These are phyloP conservation scores for Lepidium sativum DNA, from an alignment of 345 rosid species.

Conservation along the genomic window DNA sequence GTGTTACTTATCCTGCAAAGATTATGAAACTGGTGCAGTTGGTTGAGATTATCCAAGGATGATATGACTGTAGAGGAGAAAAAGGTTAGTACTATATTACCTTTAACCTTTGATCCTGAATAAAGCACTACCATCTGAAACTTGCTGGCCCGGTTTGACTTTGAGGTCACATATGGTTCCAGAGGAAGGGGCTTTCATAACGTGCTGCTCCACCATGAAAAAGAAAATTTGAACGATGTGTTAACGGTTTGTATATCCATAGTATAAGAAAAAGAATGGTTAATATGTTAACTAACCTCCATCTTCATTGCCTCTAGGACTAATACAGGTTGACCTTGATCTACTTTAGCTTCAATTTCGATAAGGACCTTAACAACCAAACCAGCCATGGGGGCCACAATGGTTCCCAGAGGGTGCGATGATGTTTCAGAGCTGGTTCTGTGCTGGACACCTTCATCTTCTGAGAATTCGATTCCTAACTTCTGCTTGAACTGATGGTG, in stretches of 20 bases:
- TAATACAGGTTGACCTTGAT: slow-evolving; percentile 65
- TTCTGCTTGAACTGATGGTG: slow-evolving; percentile 65
- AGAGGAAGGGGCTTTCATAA: slow-evolving; percentile 67
- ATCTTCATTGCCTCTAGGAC: slow-evolving; percentile 97
- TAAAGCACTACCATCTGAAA: slow-evolving; percentile 59
- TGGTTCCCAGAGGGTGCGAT: slow-evolving; percentile 54
- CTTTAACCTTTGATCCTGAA: slow-evolving; percentile 63
- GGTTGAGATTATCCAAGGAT: slow-evolving; percentile 3
- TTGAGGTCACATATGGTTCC: slow-evolving; percentile 65
- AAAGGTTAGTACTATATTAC: background rate
- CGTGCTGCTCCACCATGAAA: slow-evolving; percentile 41
- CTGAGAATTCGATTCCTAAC: slow-evolving; percentile 45
- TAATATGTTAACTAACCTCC: slow-evolving; percentile 58
- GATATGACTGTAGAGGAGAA: background rate
- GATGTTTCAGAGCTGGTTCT: slow-evolving; percentile 41
- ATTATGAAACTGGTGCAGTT: slow-evolving; percentile 6
- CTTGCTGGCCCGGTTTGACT: slow-evolving; percentile 66
- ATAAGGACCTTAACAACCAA: slow-evolving; percentile 80
- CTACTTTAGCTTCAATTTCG: slow-evolving; percentile 61
- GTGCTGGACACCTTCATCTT: slow-evolving; percentile 50
- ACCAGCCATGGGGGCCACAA: slow-evolving; percentile 94
- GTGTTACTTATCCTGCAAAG: slow-evolving; percentile 27
- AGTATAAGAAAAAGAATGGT: background rate
- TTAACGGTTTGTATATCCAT: background rate
- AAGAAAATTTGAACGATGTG: background rate